Evolutionary conservation across 2,329 filamentous ascomycete species (phyloP).

Genomic region (Talaromyces verruculosus): DNA sequence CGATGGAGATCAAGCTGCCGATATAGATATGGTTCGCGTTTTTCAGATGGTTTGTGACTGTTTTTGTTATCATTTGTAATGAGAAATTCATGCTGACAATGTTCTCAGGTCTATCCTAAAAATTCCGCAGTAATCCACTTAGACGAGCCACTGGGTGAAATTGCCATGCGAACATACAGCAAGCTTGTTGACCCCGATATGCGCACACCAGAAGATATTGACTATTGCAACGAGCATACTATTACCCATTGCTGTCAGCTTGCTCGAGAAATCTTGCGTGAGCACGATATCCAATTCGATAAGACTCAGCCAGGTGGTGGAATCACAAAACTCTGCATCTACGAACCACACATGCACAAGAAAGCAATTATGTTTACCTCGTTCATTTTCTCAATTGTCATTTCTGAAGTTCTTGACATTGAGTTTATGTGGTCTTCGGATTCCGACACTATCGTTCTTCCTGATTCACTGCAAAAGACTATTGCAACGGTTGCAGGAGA

Average conservation of each 20-base stretch:
- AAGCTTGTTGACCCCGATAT: constrained; percentile 12
- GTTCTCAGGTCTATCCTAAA: constrained; percentile 27
- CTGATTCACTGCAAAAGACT: constrained; percentile 31
- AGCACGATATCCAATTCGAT: constrained; percentile 25
- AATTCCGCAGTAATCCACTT: constrained; percentile 28
- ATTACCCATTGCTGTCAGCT: constrained; percentile 28
- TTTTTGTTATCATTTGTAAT: neutral
- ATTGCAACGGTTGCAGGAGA: constrained; percentile 35
- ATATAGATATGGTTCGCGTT: constrained; percentile 33
- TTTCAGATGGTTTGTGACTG: constrained; percentile 24
- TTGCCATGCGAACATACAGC: constrained; percentile 27
- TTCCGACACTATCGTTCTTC: constrained; percentile 38
- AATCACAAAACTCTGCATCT: constrained; percentile 32
- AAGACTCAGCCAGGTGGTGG: constrained; percentile 11
- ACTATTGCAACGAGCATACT: constrained; percentile 24
- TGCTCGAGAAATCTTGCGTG: constrained; percentile 26
- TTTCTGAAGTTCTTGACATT: constrained; percentile 34
- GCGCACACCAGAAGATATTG: constrained; percentile 13
- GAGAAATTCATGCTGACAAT: neutral
- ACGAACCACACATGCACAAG: constrained; percentile 41
- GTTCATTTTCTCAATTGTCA: constrained; percentile 36
- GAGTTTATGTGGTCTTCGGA: constrained; percentile 42
- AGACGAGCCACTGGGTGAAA: constrained; percentile 30
- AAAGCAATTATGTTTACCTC: constrained; percentile 44
- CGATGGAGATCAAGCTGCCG: constrained; percentile 32